phyloP scores from a whole-genome alignment of 495 filamentous ascomycete genomes.

The Melanomma pulvis-pyrius region DNA sequence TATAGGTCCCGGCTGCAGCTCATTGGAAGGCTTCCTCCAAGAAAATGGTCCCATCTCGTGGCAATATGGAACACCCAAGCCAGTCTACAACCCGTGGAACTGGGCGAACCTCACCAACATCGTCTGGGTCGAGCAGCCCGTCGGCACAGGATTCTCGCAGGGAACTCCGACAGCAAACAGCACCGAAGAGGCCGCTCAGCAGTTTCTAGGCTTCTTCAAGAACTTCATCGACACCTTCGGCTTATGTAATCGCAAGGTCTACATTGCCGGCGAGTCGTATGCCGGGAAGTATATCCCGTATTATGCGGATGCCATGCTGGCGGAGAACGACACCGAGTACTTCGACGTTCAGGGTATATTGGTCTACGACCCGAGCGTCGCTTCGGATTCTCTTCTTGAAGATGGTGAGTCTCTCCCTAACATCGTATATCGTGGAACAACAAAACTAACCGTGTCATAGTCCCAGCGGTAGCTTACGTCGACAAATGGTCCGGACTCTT shows the following conservation, averaged over 20 bases:
- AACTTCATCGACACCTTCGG: slow-evolving; percentile 65
- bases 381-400: slow-evolving; percentile 39
- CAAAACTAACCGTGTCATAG: slow-evolving; percentile 45
- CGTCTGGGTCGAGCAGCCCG: slow-evolving; percentile 75
- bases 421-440: too few species aligned
- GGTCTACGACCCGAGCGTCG: slow-evolving; percentile 61
- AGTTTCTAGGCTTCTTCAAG: slow-evolving; percentile 67
- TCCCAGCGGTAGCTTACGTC: slow-evolving; percentile 53
- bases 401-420: slow-evolving; percentile 46
- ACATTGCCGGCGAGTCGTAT: slow-evolving; percentile 66
- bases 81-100: slow-evolving; percentile 44
- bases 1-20: slow-evolving; percentile 38
- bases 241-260: slow-evolving; percentile 63
- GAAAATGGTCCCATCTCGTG: slow-evolving; percentile 49
- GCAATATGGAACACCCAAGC: slow-evolving; percentile 48
- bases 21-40: slow-evolving; percentile 47
- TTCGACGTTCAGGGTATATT: slow-evolving; percentile 67
- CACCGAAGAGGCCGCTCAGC: slow-evolving; percentile 59
- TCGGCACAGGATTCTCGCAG: slow-evolving; percentile 69
- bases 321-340: slow-evolving; percentile 65
- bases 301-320: slow-evolving; percentile 73
- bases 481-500: slow-evolving; percentile 58
- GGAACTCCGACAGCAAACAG: slow-evolving; percentile 57
- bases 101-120: slow-evolving; percentile 79
- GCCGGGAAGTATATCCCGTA: slow-evolving; percentile 81